Evolutionary conservation across 148 eudicot genomes (phyloP), one percentile per base, ranked within the genome.

Genomic region (Diospyros kaki): DNA sequence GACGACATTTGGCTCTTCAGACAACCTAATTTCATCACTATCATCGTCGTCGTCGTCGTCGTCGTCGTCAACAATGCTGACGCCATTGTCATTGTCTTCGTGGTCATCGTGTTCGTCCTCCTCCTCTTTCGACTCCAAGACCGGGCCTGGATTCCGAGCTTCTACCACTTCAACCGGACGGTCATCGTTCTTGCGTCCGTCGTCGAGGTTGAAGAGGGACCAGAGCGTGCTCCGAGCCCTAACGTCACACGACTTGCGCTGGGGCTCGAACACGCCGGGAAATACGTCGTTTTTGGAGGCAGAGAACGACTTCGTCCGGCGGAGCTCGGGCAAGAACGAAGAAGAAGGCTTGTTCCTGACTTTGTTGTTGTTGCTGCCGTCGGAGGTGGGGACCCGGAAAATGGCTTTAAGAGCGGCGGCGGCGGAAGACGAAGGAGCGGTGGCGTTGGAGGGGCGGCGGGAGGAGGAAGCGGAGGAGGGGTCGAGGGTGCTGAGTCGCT

Each of bases 291-390:
- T 87, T 42, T 89, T 93, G n/a, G 92, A 80, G 14, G 93, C 97
- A 4, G 98, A 91, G 53, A 93, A 93, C 0, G 97, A 93, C 75
- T 93, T 88, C 0, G 93, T 84, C 3, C 97, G 86, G 0, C 98
- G 80, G 2, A 93, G 85, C 84, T 91, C 93, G 14, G 93, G 89
- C 28, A 87, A 50, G 65, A 90, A 86, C 7, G 94, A 82, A 43
- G 69, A 17, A 60, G 86, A 18, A 55, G 84, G 76, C 53, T 79
- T 82, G 60, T 72, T 11, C 73, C 65, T 73, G 40, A 15, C 3
- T 51, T 52, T 82, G 41, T 44, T 40, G 60, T 66, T 2, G 79
- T 60, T 72, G 38, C 10, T 14, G 15, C 45, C 39, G 4, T 13
- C 48, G 73, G 72, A 43, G 39, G 39, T 6, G 72, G 86, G 54